Evolutionary conservation across 208 protist genomes (phyloP).

Genomic region (Trypanosomatidae sp.): DNA sequence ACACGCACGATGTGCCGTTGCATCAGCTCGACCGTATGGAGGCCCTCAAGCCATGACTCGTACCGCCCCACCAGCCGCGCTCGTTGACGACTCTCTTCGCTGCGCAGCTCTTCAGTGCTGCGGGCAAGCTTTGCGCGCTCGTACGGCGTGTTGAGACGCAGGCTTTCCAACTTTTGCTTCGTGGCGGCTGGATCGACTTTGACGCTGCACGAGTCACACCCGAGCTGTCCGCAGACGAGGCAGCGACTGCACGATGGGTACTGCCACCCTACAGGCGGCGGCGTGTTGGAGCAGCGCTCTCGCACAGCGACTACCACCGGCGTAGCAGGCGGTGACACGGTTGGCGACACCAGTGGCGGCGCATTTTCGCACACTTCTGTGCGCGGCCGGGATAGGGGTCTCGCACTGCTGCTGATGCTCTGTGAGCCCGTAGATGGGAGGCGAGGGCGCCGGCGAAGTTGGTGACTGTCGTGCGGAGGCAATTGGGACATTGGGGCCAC

Average conservation of each 20-base stretch:
- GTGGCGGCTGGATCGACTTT: slow-evolving; percentile 51
- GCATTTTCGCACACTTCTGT: slow-evolving; percentile 16
- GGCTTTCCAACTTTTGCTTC: slow-evolving; percentile 52
- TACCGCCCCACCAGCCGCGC: slow-evolving; percentile 34
- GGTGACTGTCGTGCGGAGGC: background rate
- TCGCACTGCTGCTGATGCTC: slow-evolving; percentile 13
- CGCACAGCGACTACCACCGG: slow-evolving; percentile 12
- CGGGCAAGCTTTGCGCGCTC: slow-evolving; percentile 67
- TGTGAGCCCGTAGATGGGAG: slow-evolving; percentile 7
- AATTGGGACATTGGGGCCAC: slow-evolving; percentile 3
- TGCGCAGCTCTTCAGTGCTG: slow-evolving; percentile 40
- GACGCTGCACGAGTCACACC: slow-evolving; percentile 43
- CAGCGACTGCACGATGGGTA: slow-evolving; percentile 71
- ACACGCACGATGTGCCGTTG: slow-evolving; percentile 29
- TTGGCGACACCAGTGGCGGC: slow-evolving; percentile 21
- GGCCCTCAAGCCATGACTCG: slow-evolving; percentile 28
- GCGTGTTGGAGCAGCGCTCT: slow-evolving; percentile 22
- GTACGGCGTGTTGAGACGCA: slow-evolving; percentile 75
- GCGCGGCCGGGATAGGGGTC: slow-evolving; percentile 25
- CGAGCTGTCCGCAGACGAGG: slow-evolving; percentile 58
- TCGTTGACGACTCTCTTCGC: slow-evolving; percentile 58
- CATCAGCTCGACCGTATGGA: slow-evolving; percentile 20
- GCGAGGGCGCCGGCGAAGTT: slow-evolving; percentile 19
- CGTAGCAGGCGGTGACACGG: slow-evolving; percentile 26
- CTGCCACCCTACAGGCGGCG: slow-evolving; percentile 48